Base-by-base conservation (phyloP, 257 asterid genomes). In the Jacaranda copaia region DNA sequence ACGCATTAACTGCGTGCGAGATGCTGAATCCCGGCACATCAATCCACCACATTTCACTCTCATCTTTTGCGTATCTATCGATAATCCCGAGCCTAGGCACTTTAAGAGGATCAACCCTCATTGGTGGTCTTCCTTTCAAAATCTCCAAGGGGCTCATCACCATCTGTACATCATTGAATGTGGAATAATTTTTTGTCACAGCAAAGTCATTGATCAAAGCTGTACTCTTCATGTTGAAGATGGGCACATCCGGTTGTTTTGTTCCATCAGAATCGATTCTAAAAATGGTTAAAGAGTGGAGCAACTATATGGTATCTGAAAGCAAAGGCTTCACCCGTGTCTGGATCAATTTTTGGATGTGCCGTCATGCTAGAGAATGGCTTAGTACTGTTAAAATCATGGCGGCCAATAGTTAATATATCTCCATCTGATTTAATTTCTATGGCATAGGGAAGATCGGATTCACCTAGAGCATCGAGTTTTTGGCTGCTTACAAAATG, bases 121-220 rank as follows among this genome's bases (percentile, higher is more conserved):
- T 42, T 0, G 87, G 84, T 2, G 88, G 78, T 3, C 84, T 75
- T n/a, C 89, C 90, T 4, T 25, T 39, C 25, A 82, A 9, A n/a
- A 89, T 76, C 36, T 82, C 85, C 38, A 68, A 12, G 0, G 82
- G 85, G 66, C 79, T 72, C 70, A 89, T 62, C 10, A 74, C 84
- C 0, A 87, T 76, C 66, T 89, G 91, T 3, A 56, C 72, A 5
- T 84, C 94, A 0, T 87, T 66, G 15, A 87, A 85, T 0, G 85
- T 75, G 0, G 85, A 83, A 52, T 82, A 85, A 3, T 78, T 85
- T 9, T 86, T 69, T 0, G 94, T 85, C 16, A 89, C 72, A 36
- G 90, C 90, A 13, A 89, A 89, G 8, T 89, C 94, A 53, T 89
- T 92, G 1, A 84, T 42, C 10, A 87, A 81, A 0, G 88, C 73